Conservation (phyloP, 2,329 filamentous ascomycete species). For the Passalora sequoiae region DNA sequence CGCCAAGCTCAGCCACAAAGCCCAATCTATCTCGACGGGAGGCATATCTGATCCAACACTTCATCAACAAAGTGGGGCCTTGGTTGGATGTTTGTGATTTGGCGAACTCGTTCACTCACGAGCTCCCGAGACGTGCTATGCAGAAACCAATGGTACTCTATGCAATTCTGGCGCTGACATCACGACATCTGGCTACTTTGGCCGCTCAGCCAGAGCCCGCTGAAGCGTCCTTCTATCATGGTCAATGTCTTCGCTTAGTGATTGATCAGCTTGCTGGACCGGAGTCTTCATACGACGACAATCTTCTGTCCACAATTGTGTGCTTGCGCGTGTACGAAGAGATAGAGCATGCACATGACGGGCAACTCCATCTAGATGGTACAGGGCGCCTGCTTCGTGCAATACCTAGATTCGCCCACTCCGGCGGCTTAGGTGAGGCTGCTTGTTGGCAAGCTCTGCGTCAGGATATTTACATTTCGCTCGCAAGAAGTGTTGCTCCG, state of each 20-base stretch:
- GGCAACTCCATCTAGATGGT: slow-evolving; percentile 37
- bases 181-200: slow-evolving; percentile 32
- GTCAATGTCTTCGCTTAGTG: slow-evolving; percentile 32
- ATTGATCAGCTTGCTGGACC: slow-evolving; percentile 32
- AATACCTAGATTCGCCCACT: slow-evolving; percentile 37
- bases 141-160: slow-evolving; percentile 32
- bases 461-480: slow-evolving; percentile 40
- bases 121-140: slow-evolving; percentile 31
- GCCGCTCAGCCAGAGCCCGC: slow-evolving; percentile 20
- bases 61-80: slow-evolving; percentile 33
- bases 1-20: slow-evolving; percentile 3
- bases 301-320: slow-evolving; percentile 32
- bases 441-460: slow-evolving; percentile 41
- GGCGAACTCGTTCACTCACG: slow-evolving; percentile 31
- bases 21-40: slow-evolving; percentile 18
- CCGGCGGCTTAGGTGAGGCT: slow-evolving; percentile 39
- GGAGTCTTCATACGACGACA: slow-evolving; percentile 27
- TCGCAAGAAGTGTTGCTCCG: slow-evolving; percentile 36
- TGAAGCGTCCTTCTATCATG: slow-evolving; percentile 34
- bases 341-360: slow-evolving; percentile 30
- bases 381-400: slow-evolving; percentile 38
- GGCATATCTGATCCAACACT: slow-evolving; percentile 25
- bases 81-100: slow-evolving; percentile 36
- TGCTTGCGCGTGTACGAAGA: slow-evolving; percentile 37
- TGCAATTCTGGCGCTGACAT: slow-evolving; percentile 34